A percentile compares a stretch with the other conserved stretches of the same genome.
Evolutionary conservation across 2,329 filamentous ascomycete species (phyloP).

Genomic region (Sclerotinia minor): DNA sequence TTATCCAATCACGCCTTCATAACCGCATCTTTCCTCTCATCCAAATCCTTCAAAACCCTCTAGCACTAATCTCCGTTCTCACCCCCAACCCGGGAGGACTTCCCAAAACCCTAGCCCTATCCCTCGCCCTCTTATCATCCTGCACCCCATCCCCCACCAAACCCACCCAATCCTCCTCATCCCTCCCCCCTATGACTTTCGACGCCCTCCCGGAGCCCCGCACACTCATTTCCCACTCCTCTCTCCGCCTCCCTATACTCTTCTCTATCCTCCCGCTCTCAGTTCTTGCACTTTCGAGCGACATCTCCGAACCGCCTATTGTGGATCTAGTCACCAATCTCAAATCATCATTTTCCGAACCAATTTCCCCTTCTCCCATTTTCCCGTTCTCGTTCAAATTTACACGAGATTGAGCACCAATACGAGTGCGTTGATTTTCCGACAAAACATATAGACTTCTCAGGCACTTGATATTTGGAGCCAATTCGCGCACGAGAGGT

Average conservation of each 20-base stretch:
- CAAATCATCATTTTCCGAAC: not conserved
- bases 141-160: not conserved
- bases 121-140: not conserved
- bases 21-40: not conserved
- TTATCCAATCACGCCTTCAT: no score
- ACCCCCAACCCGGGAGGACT: no score
- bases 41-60: not conserved
- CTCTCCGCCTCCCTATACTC: not conserved
- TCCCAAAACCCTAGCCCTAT: no score
- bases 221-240: slow-evolving; percentile 5
- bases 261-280: not conserved
- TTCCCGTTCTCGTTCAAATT: no score
- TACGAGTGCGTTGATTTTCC: not conserved
- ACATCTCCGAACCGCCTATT: not conserved
- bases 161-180: not conserved
- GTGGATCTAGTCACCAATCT: not conserved
- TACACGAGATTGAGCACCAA: not conserved
- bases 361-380: not conserved
- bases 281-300: not conserved
- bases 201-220: not conserved
- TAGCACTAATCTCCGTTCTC: not conserved
- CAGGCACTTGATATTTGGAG: not conserved
- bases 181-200: no score
- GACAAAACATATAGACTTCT: not conserved
- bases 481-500: not conserved